Conservation (phyloP, 1,284 basidiomycete genomes). For the Fomitiporia mediterranea region DNA sequence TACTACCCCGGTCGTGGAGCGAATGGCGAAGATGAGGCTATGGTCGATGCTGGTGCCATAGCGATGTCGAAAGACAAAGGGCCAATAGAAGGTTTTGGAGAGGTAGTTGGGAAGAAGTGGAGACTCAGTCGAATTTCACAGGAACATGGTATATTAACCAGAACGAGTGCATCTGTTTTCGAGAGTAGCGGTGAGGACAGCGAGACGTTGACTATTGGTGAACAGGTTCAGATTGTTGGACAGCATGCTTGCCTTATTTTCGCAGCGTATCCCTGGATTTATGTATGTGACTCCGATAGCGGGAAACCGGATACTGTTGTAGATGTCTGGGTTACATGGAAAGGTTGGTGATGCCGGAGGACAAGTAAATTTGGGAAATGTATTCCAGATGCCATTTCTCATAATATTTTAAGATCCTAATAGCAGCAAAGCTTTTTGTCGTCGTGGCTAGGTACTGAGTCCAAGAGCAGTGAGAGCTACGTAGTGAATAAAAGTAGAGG, state of each 20-base stretch:
- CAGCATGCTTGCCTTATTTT: conserved; percentile 77
- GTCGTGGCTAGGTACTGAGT: too few relatives aligned
- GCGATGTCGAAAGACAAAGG: conserved; percentile 85
- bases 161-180: conserved; percentile 23
- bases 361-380: background rate
- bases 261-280: conserved; percentile 72
- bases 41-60: conserved; percentile 80
- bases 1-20: conserved; percentile 67
- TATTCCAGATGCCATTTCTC: too few relatives aligned
- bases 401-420: too few relatives aligned
- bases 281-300: conserved; percentile 63
- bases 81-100: conserved; percentile 65
- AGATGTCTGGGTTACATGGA: conserved; percentile 89
- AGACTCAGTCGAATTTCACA: conserved; percentile 68
- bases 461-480: too few relatives aligned
- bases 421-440: too few relatives aligned
- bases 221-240: conserved; percentile 61
- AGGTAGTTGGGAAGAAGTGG: conserved; percentile 70
- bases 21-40: conserved; percentile 61
- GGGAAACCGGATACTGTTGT: conserved; percentile 51
- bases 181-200: conserved; percentile 18
- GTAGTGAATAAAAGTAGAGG: background rate
- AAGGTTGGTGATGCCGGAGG: conserved; percentile 64
- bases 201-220: conserved; percentile 50
- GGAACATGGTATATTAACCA: conserved; percentile 73